Conservation (phyloP, 345 rosid genomes). For the Lagerstroemia speciosa region DNA sequence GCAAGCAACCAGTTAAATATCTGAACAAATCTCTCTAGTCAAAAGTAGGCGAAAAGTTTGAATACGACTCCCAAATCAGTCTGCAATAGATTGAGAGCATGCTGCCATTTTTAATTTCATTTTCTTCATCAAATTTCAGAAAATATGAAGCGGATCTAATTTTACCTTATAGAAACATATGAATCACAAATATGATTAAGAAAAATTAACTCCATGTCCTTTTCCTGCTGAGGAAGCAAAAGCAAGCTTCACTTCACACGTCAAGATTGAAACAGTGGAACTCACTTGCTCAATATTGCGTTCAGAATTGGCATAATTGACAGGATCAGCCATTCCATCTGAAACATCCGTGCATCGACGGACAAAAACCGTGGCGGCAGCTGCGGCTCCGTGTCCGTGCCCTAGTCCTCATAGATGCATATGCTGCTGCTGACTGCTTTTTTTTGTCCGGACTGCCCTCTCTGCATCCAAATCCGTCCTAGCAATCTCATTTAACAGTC, state of each 20-base stretch:
- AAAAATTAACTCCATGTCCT: no score
- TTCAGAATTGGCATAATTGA: constrained; percentile 59
- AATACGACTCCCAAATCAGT: neutral
- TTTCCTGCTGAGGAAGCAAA: no score
- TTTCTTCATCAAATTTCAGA: neutral
- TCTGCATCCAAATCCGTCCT: constrained; percentile 7
- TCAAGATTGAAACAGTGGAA: neutral
- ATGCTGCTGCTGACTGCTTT: constrained; percentile 18
- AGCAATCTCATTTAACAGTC: constrained; percentile 3
- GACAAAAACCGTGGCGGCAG: constrained; percentile 41
- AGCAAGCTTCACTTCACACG: neutral
- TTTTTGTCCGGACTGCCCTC: constrained; percentile 3
- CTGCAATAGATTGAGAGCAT: neutral
- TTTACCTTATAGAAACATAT: no score
- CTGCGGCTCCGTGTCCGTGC: constrained; percentile 27
- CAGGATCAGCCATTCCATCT: constrained; percentile 99
- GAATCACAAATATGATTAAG: neutral
- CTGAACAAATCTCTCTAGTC: neutral
- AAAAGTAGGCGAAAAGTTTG: neutral
- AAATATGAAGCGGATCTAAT: no score
- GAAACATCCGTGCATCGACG: constrained; percentile 29
- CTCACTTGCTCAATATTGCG: constrained; percentile 81
- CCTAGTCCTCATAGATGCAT: constrained; percentile 89
- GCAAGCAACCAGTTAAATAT: no score
- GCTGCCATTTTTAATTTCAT: neutral